Conservation (phyloP, 2,329 filamentous ascomycete species). For the Sporothrix humicola region DNA sequence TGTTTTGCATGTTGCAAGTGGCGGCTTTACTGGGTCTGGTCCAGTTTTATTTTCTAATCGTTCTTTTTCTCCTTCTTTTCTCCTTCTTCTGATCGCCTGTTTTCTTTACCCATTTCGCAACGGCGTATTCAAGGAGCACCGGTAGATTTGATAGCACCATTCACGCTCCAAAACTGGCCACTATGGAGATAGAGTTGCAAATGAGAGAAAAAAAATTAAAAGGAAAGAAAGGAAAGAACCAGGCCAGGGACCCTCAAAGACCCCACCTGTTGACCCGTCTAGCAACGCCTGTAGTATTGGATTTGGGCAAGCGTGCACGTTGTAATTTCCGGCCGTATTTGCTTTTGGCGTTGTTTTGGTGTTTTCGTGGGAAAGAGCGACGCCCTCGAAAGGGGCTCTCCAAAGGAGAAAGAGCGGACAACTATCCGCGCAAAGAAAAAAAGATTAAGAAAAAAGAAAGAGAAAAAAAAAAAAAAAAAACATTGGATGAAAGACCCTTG, state of each 20-base stretch:
- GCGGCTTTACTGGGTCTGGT: conserved; percentile 1
- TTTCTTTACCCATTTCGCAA: neutral
- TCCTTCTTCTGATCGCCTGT: conserved; percentile 3
- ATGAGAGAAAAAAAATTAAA: neutral
- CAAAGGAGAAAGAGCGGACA: conserved; percentile 3
- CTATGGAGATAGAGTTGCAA: conserved; percentile 3
- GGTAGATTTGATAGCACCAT: conserved; percentile 15
- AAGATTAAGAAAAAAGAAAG: conserved; percentile 5
- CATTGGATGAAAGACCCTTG: neutral
- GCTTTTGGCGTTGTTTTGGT: neutral
- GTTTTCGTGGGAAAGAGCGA: conserved; percentile 7
- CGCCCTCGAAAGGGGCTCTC: neutral
- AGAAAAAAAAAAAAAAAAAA: neutral
- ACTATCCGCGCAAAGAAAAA: neutral
- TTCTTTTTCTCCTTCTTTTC: neutral
- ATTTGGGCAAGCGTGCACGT: conserved; percentile 24
- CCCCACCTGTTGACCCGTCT: neutral
- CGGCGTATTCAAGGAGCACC: neutral
- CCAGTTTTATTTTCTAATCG: neutral
- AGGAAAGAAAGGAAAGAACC: neutral
- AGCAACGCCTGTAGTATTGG: neutral
- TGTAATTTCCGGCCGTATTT: conserved; percentile 31
- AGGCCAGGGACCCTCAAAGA: neutral
- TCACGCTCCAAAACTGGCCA: conserved; percentile 6
- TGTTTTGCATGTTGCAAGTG: neutral